These are phyloP conservation scores for Cafeteria roenbergensis DNA, from an alignment of 108 stramenopile genomes.

Conservation along the genomic window DNA sequence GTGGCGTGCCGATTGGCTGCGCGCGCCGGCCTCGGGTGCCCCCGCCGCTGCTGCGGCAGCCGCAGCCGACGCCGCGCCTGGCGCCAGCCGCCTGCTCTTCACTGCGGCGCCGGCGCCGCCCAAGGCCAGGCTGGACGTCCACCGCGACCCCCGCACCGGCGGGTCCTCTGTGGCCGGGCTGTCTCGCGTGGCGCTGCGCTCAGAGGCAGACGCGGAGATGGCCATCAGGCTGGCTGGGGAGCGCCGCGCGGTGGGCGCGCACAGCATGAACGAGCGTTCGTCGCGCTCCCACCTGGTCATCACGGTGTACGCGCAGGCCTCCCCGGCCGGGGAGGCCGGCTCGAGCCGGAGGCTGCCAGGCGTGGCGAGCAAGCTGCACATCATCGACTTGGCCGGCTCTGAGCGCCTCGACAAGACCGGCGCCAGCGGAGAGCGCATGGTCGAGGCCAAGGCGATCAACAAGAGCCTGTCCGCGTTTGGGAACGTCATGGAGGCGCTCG, in stretches of 20 bases:
- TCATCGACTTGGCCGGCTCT: constrained; percentile 28
- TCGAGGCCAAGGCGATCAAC: constrained; percentile 52
- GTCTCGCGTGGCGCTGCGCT: no score
- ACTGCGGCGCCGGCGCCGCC: no score
- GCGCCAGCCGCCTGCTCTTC: no score
- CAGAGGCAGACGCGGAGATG: constrained; percentile 25
- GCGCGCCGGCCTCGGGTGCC: no score
- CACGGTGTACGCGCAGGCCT: neutral
- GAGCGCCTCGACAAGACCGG: constrained; percentile 36
- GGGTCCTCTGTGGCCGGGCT: no score
- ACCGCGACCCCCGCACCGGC: no score
- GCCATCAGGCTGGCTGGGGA: constrained; percentile 22
- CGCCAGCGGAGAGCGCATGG: constrained; percentile 43
- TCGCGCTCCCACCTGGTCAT: constrained; percentile 31
- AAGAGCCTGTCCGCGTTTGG: constrained; percentile 43
- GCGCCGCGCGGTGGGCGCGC: constrained; percentile 39
- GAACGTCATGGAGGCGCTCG: constrained; percentile 45
- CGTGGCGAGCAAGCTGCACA: constrained; percentile 24
- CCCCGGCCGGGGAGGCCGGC: neutral
- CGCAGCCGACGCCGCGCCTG: no score
- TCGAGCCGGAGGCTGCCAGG: constrained; percentile 2
- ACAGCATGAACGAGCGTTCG: constrained; percentile 50
- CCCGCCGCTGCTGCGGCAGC: no score
- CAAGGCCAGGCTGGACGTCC: constrained; percentile 39
- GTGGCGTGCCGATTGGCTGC: no score